phyloP scores from a whole-genome alignment of 352 stramenopile genomes.

The Hyaloperonospora arabidopsidis region DNA sequence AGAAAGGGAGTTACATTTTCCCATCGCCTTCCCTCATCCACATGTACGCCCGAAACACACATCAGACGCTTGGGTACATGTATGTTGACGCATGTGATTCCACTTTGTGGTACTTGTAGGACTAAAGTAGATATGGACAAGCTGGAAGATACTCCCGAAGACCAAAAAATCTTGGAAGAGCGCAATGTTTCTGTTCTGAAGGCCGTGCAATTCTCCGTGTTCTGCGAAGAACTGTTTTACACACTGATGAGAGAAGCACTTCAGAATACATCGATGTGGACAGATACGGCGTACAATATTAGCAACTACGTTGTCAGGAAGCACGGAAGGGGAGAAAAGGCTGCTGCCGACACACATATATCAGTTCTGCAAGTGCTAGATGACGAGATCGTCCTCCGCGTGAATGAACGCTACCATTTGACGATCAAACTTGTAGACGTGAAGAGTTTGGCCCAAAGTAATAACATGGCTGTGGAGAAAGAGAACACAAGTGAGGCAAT shows the following conservation, averaged over 20 bases:
- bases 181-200: conserved; percentile 66
- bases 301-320: conserved; percentile 52
- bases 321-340: conserved; percentile 29
- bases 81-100: not conserved
- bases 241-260: conserved; percentile 77
- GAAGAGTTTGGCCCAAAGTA: conserved; percentile 26
- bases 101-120: conserved; percentile 22
- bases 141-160: conserved; percentile 51
- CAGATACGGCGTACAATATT: conserved; percentile 54
- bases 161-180: conserved; percentile 53
- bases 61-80: not conserved
- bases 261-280: conserved; percentile 58
- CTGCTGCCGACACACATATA: conserved; percentile 28
- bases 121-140: conserved; percentile 46
- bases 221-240: conserved; percentile 82
- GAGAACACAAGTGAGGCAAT: conserved; percentile 2
- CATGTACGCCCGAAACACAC: conserved; percentile 25
- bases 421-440: conserved; percentile 65
- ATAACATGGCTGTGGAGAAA: conserved; percentile 6
- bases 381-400: conserved; percentile 68
- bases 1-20: conserved; percentile 34
- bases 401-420: conserved; percentile 70
- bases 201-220: conserved; percentile 80
- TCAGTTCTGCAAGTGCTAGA: conserved; percentile 75
- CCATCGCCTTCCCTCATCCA: conserved; percentile 33